phyloP scores from a whole-genome alignment of 2,329 filamentous ascomycete genomes.

The Clonostachys rosea region DNA sequence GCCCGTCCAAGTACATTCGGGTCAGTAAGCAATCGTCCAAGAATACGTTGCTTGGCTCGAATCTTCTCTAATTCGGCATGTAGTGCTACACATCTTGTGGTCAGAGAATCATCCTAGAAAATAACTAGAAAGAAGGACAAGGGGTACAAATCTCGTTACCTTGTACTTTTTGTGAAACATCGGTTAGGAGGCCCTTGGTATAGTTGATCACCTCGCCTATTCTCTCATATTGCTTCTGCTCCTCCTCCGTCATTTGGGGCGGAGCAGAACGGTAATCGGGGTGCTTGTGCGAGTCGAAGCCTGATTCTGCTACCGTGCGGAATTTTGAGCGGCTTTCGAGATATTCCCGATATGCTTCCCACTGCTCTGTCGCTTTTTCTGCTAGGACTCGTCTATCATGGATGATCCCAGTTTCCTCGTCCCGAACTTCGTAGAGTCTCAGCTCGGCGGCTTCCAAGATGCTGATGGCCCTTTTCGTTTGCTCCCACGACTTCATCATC shows the following conservation, averaged over 20 bases:
- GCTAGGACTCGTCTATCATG: constrained; percentile 22
- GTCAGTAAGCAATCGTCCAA: constrained; percentile 30
- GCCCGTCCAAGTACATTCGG: constrained; percentile 28
- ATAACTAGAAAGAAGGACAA: too few species aligned
- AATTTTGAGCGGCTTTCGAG: constrained; percentile 27
- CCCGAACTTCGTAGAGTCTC: constrained; percentile 16
- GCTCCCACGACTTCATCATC: constrained; percentile 31
- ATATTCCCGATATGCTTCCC: constrained; percentile 23
- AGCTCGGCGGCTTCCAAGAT: constrained; percentile 15
- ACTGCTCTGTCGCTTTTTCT: constrained; percentile 19
- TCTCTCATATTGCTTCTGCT: constrained; percentile 17
- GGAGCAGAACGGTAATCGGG: constrained; percentile 32
- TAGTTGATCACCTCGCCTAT: constrained; percentile 25
- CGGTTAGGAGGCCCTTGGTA: constrained; percentile 23
- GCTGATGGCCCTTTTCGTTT: constrained; percentile 18
- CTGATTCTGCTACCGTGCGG: constrained; percentile 26
- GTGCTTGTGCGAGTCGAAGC: constrained; percentile 28
- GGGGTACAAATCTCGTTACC: constrained; percentile 20
- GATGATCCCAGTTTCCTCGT: constrained; percentile 14
- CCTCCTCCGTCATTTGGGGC: constrained; percentile 23
- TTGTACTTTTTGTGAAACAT: constrained; percentile 20
- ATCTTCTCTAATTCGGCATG: constrained; percentile 21
- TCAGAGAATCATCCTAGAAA: not conserved
- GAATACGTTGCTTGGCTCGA: constrained; percentile 25
- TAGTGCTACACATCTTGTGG: constrained; percentile 19